Base-by-base conservation (phyloP, 768 basidiomycete genomes). In the Podaxis mareebaensis region DNA sequence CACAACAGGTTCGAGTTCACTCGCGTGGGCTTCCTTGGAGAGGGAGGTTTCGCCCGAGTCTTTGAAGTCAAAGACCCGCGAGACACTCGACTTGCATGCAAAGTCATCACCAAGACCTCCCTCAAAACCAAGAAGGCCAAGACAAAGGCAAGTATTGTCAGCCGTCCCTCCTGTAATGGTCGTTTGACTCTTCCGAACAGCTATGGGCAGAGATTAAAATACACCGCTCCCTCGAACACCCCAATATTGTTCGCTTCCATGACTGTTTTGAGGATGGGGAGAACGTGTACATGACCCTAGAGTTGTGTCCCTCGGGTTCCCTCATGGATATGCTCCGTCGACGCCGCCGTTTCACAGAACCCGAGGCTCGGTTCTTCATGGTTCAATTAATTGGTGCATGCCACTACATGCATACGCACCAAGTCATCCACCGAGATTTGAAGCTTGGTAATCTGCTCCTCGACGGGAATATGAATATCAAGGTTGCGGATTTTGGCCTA, bases 151-250 rank as follows among this genome's bases (percentile, higher is more conserved):
- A 58, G 81, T 61, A 17, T 12, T 30, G 28, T 46, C 24, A 40
- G 48, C 61, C 58, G 28, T 26, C 49, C 2, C 24, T 56, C 13
- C 4, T 38, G 1, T 4, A 44, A 17, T 54, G 11, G 15, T n/a
- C n/a, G 6, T 12, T 24, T 28, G 30, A 36, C 46, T 6, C 1
- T 11, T 28, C 57, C 46, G 33, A 15, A 40, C 38, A 98, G 96
- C 85, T 99, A 52, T 99, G 95, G 71, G 96, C 96, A 64, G 96
- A 99, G 82, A 99, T 99, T 71, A 97, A 96, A 81, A 94, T 99
- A 53, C 96, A 99, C 75, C 88, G 90, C 64, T 89, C 93, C 13
- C 84, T 99, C 53, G 76, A 85, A 26, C 96, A 99, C 69, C 92
- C 95, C 17, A 96, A 99, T 75, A 93, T 99, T 66, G 95, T 98